Percentiles rank a stretch among this genome's conserved stretches.
Evolutionary conservation across 2,329 filamentous ascomycete genomes (phyloP).

Genomic region (Blastomyces parvus): DNA sequence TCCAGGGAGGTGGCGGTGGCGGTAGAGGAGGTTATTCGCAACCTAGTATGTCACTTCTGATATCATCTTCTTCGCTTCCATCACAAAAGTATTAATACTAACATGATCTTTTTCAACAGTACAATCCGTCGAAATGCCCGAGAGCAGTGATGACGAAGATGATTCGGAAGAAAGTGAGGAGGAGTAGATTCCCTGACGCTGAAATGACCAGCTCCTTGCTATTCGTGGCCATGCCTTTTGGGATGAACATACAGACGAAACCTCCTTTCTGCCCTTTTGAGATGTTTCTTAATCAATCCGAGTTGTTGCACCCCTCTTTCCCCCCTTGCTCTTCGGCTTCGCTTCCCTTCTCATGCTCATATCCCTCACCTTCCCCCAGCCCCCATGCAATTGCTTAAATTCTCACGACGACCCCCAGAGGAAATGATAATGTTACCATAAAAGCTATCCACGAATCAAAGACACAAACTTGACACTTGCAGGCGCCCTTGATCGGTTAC

Average conservation of each 20-base stretch:
- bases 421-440: neutral
- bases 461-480: neutral
- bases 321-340: neutral
- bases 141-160: slow-evolving; percentile 41
- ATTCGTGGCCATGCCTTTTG: neutral
- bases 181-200: slow-evolving; percentile 28
- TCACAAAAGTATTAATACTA: slow-evolving; percentile 8
- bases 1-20: slow-evolving; percentile 33
- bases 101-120: slow-evolving; percentile 15
- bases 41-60: slow-evolving; percentile 20
- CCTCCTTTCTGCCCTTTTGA: neutral
- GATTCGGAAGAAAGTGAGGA: slow-evolving; percentile 43
- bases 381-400: neutral
- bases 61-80: neutral
- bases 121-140: slow-evolving; percentile 35
- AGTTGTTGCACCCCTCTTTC: neutral
- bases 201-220: neutral
- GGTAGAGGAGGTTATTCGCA: slow-evolving; percentile 27
- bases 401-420: neutral
- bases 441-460: neutral
- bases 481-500: neutral
- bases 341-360: neutral
- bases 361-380: neutral
- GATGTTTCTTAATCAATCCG: neutral
- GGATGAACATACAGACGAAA: neutral